These are phyloP conservation scores for Taxawa tesnikishii DNA, from an alignment of 2,329 filamentous ascomycete species.

Conservation along the genomic window DNA sequence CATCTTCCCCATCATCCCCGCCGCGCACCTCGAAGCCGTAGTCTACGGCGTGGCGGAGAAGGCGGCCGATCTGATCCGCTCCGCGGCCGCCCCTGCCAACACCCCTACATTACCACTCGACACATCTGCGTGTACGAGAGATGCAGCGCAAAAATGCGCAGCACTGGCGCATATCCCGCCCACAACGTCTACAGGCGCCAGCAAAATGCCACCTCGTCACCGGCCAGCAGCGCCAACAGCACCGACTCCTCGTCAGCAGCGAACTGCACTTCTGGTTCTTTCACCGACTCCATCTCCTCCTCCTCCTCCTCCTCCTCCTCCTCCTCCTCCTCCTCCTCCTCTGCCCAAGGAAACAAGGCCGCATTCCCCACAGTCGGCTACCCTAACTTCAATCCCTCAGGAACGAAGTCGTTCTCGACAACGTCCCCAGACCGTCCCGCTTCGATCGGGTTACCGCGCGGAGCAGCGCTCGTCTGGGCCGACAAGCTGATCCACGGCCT, in stretches of 20 bases:
- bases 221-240: not conserved
- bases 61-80: no score
- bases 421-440: constrained; percentile 5
- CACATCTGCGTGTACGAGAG: no score
- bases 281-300: no score
- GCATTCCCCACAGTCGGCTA: constrained; percentile 8
- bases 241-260: not conserved
- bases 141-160: no score
- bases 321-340: not conserved
- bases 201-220: not conserved
- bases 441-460: constrained; percentile 6
- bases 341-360: not conserved
- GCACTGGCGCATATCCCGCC: no score
- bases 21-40: constrained; percentile 18
- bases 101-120: no score
- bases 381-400: constrained; percentile 7
- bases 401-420: constrained; percentile 4
- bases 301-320: not conserved
- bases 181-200: constrained; percentile 1
- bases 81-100: no score
- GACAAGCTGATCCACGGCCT: constrained; percentile 6
- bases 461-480: constrained; percentile 7
- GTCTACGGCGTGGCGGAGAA: constrained; percentile 26
- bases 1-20: constrained; percentile 32
- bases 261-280: not conserved